Percentiles rank a stretch among this genome's conserved stretches.
Conservation (phyloP, 192 early-diverging fungal genomes). For the Coemansia sp. region DNA sequence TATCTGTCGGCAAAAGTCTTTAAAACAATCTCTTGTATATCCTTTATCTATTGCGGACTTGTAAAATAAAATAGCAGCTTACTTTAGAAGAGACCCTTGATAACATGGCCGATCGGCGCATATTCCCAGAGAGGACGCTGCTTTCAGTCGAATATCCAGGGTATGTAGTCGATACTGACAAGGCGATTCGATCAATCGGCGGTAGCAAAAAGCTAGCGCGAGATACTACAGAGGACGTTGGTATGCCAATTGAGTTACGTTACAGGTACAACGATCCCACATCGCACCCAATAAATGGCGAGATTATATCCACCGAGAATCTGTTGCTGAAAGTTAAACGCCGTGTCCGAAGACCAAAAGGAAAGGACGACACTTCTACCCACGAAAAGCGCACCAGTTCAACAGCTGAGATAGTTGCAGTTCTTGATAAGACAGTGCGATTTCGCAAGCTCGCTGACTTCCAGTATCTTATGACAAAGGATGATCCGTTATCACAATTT, state of each 20-base stretch:
- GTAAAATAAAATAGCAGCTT: background rate
- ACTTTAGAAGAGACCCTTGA: background rate
- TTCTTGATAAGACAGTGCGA: slow-evolving; percentile 46
- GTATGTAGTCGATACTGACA: slow-evolving; percentile 31
- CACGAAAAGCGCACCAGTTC: background rate
- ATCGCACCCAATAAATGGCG: slow-evolving; percentile 50
- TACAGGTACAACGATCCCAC: slow-evolving; percentile 45
- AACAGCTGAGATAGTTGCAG: slow-evolving; percentile 25
- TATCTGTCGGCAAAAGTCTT: background rate
- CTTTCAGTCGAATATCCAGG: slow-evolving; percentile 54
- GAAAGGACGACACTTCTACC: background rate
- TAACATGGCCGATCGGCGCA: slow-evolving; percentile 23
- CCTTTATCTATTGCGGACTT: background rate
- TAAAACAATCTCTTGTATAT: too few species aligned
- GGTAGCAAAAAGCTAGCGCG: slow-evolving; percentile 41
- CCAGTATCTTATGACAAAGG: slow-evolving; percentile 30
- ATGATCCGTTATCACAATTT: slow-evolving; percentile 22
- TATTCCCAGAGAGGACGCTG: slow-evolving; percentile 22
- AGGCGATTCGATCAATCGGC: slow-evolving; percentile 42
- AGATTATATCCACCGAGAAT: slow-evolving; percentile 36
- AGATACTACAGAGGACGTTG: slow-evolving; percentile 14
- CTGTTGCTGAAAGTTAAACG: slow-evolving; percentile 51
- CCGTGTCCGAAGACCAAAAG: slow-evolving; percentile 18
- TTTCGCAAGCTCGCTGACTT: slow-evolving; percentile 52
- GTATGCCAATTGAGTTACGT: slow-evolving; percentile 48